Percentiles rank a stretch among this genome's conserved stretches.
Conservation (phyloP, 441 rosid species). For the Erodium texanum region DNA sequence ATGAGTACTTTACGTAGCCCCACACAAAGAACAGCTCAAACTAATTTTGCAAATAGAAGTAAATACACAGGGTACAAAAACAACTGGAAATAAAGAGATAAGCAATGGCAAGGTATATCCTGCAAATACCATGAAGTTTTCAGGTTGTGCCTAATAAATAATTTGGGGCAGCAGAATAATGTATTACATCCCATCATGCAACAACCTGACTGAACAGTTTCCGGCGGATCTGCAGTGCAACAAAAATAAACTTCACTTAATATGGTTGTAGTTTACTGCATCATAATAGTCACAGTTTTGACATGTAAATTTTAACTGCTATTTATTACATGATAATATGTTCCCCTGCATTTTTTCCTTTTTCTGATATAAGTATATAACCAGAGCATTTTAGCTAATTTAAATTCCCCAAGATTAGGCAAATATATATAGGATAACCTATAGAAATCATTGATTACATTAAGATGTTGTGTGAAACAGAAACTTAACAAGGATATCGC, state of each 20-base stretch:
- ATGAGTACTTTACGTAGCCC: constrained; percentile 5
- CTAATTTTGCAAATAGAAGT: constrained; percentile 8
- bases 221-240: constrained; percentile 64
- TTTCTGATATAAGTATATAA: not conserved
- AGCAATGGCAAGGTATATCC: constrained; percentile 1
- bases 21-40: not conserved
- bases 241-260: not conserved
- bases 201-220: constrained; percentile 50
- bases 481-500: not conserved
- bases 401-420: not conserved
- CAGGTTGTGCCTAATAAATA: constrained; percentile 5
- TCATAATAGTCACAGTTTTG: not conserved
- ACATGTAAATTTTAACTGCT: not conserved
- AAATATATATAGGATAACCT: not conserved
- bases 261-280: not conserved
- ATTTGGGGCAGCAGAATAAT: constrained; percentile 11
- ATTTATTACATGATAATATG: not conserved
- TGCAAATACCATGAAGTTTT: constrained; percentile 11
- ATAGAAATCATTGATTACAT: too few species aligned
- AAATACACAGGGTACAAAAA: constrained; percentile 19
- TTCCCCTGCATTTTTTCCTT: not conserved
- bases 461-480: not conserved
- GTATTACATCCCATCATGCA: constrained; percentile 33
- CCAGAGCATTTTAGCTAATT: not conserved
- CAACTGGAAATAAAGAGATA: too few species aligned